Conservation (phyloP, 2,329 filamentous ascomycete species). For the Fusarium mundagurra region DNA sequence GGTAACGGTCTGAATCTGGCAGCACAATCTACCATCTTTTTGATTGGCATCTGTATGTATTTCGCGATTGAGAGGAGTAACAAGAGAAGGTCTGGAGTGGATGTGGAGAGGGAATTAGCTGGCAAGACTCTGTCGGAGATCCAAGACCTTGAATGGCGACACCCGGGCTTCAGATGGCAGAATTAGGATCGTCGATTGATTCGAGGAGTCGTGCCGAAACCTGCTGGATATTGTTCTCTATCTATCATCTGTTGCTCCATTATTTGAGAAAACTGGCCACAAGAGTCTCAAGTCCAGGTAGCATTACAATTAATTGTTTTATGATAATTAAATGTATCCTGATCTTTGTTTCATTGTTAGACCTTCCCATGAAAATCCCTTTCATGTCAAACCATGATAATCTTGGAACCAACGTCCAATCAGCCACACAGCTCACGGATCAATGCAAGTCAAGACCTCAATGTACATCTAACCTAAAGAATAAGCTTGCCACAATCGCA, state of each 20-base stretch:
- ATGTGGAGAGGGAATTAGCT: not conserved
- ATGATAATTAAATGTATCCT: fast-evolving
- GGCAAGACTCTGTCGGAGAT: not conserved
- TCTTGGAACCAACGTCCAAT: not conserved
- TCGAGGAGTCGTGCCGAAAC: fast-evolving
- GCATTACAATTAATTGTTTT: not conserved
- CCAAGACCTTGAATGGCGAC: not conserved
- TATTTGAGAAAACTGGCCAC: not conserved
- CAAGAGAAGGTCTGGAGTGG: not conserved
- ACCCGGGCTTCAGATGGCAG: not conserved
- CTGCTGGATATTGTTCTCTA: fast-evolving
- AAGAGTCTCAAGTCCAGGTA: not conserved
- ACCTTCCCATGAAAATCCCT: not conserved
- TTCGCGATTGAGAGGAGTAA: not conserved
- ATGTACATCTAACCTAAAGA: not conserved
- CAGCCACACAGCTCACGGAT: not conserved
- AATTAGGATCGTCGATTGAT: not conserved
- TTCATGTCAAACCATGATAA: not conserved
- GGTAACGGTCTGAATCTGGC: not conserved
- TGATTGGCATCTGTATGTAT: not conserved
- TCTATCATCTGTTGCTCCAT: not conserved
- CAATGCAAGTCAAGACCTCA: not conserved
- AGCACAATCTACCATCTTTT: not conserved
- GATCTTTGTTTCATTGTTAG: not conserved
- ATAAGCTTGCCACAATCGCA: not conserved